Conservation (phyloP, 1,284 basidiomycete genomes). For the Boletus semigastroideus region DNA sequence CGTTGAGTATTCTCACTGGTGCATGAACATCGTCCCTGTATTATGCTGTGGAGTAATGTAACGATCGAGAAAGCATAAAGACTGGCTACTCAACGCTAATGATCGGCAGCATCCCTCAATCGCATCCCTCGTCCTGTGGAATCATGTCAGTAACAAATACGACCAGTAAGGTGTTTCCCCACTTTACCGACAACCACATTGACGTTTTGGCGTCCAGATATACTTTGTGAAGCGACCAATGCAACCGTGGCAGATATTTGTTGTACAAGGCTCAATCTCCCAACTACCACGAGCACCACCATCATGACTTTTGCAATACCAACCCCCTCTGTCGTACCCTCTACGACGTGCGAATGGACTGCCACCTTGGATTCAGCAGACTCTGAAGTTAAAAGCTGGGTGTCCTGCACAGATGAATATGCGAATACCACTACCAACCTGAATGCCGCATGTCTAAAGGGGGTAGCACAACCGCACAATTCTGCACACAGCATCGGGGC, state of each 20-base stretch:
- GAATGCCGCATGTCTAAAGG: neutral
- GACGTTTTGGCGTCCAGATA: neutral
- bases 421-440: no score
- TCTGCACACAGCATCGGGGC: no score
- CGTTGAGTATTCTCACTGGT: no score
- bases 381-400: neutral
- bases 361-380: neutral
- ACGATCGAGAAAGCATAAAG: no score
- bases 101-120: no score
- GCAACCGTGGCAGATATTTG: slow-evolving; percentile 7
- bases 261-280: neutral
- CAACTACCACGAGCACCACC: neutral
- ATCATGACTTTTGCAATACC: neutral
- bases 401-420: neutral
- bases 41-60: no score
- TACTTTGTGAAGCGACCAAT: slow-evolving; percentile 7
- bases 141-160: no score
- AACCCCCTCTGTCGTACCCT: neutral
- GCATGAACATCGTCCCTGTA: no score
- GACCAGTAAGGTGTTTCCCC: neutral
- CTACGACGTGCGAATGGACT: slow-evolving; percentile 2
- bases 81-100: no score
- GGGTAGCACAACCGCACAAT: no score
- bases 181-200: neutral
- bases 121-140: no score